These are phyloP conservation scores for Chlorociboria aeruginascens DNA, from an alignment of 495 filamentous ascomycete genomes.

Conservation along the genomic window DNA sequence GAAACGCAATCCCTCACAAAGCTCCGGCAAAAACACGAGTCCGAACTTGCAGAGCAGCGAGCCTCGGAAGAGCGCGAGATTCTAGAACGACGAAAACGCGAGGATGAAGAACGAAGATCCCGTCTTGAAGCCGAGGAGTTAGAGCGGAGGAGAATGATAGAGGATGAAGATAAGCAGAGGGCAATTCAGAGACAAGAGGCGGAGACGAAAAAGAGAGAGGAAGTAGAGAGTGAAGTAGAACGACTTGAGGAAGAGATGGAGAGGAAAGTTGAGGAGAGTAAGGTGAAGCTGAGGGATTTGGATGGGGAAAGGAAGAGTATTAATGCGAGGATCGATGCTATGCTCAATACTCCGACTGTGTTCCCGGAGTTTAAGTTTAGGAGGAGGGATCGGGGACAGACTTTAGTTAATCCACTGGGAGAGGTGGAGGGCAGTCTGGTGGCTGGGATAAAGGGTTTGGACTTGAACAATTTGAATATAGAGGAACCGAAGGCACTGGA, in stretches of 20 bases:
- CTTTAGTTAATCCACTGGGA: too few relatives aligned
- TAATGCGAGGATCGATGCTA: slow-evolving; percentile 12
- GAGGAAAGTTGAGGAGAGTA: slow-evolving; percentile 15
- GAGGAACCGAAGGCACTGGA: too few relatives aligned
- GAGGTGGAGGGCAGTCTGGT: too few relatives aligned
- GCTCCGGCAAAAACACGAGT: slow-evolving; percentile 7
- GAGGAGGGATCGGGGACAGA: slow-evolving; percentile 5
- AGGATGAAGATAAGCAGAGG: slow-evolving; percentile 6
- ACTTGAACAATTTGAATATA: too few relatives aligned
- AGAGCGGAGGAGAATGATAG: slow-evolving; percentile 5
- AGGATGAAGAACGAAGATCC: slow-evolving; percentile 10
- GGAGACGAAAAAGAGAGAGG: not conserved
- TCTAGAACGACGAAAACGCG: slow-evolving; percentile 7
- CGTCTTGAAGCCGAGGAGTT: slow-evolving; percentile 1
- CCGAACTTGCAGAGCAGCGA: slow-evolving; percentile 11
- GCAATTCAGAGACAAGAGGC: slow-evolving; percentile 1
- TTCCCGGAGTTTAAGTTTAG: slow-evolving; percentile 12
- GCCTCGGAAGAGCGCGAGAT: slow-evolving; percentile 11
- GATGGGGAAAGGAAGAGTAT: slow-evolving; percentile 16
- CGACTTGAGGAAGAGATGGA: slow-evolving; percentile 17
- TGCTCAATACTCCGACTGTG: slow-evolving; percentile 9
- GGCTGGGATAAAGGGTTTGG: too few relatives aligned
- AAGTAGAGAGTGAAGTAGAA: slow-evolving; percentile 10
- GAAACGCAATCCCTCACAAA: not conserved
- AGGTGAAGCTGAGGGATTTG: slow-evolving; percentile 8